phyloP scores from a whole-genome alignment of 2,329 filamentous ascomycete genomes.

The Aspergillus proliferans region DNA sequence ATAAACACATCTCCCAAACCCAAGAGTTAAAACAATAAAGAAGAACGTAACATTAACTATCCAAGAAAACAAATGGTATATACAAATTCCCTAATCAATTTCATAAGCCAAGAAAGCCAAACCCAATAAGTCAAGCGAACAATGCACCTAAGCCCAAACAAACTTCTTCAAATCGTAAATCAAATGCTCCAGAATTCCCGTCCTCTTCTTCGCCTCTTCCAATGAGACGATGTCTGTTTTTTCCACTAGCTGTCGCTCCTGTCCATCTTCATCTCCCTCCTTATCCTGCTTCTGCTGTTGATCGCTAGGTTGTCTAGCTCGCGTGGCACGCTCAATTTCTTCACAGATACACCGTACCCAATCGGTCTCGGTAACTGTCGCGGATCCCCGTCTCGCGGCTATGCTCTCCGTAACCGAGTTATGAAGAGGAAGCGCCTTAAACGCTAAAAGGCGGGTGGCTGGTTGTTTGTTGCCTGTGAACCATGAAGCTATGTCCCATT shows the following conservation, averaged over 20 bases:
- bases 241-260: constrained; percentile 39
- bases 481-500: constrained; percentile 38
- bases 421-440: constrained; percentile 38
- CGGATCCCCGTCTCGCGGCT: constrained; percentile 6
- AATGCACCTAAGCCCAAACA: constrained; percentile 61
- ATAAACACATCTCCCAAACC: neutral
- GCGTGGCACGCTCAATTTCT: constrained; percentile 66
- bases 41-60: neutral
- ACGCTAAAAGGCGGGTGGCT: constrained; percentile 34
- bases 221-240: constrained; percentile 72
- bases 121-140: neutral
- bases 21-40: neutral
- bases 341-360: constrained; percentile 60
- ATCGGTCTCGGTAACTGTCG: constrained; percentile 43
- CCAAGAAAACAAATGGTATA: neutral
- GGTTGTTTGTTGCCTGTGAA: constrained; percentile 25
- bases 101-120: neutral
- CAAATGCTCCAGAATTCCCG: constrained; percentile 76
- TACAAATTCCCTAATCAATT: neutral
- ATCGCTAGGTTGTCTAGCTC: constrained; percentile 20
- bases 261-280: constrained; percentile 33
- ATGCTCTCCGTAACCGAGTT: constrained; percentile 21
- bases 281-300: constrained; percentile 16
- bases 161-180: constrained; percentile 89
- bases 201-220: constrained; percentile 78